Evolutionary conservation across 805 yeast species (phyloP).

Genomic region (Candida sphagnicola): DNA sequence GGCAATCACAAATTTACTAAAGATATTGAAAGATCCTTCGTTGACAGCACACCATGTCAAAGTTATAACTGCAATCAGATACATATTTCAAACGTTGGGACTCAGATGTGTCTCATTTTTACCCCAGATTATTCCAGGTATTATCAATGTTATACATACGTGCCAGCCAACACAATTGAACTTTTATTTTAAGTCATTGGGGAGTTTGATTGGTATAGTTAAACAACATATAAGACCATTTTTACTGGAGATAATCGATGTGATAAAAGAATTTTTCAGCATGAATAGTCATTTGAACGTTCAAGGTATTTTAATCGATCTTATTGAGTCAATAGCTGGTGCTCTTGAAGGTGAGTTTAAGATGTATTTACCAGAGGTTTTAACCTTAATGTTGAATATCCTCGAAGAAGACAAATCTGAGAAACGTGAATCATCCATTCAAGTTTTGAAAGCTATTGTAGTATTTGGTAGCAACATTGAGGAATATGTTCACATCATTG

Average conservation of each 20-base stretch:
- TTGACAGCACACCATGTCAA: slow-evolving; percentile 83
- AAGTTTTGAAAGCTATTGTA: slow-evolving; percentile 78
- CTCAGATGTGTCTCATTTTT: slow-evolving; percentile 85
- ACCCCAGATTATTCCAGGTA: slow-evolving; percentile 84
- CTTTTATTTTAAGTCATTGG: slow-evolving; percentile 84
- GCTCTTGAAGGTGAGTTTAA: slow-evolving; percentile 93
- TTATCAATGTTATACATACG: slow-evolving; percentile 76
- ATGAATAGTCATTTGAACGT: slow-evolving; percentile 45
- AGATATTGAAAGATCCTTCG: slow-evolving; percentile 79
- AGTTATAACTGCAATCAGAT: slow-evolving; percentile 91
- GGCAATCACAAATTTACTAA: slow-evolving; percentile 80
- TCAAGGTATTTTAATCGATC: slow-evolving; percentile 73
- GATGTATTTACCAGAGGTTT: slow-evolving; percentile 69
- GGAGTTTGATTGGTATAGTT: slow-evolving; percentile 74
- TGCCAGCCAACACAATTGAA: slow-evolving; percentile 79
- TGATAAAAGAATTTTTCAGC: slow-evolving; percentile 70
- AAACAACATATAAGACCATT: slow-evolving; percentile 87
- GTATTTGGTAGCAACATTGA: slow-evolving; percentile 85
- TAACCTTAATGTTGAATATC: slow-evolving; percentile 71
- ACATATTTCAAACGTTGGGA: slow-evolving; percentile 85
- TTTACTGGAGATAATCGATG: slow-evolving; percentile 67
- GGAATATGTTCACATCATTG: slow-evolving; percentile 78
- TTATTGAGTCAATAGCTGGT: slow-evolving; percentile 78
- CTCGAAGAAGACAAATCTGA: slow-evolving; percentile 68
- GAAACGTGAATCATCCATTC: slow-evolving; percentile 57